These are phyloP conservation scores for Escovopsis sp. DNA, from an alignment of 2,329 filamentous ascomycete genomes.

Conservation along the genomic window DNA sequence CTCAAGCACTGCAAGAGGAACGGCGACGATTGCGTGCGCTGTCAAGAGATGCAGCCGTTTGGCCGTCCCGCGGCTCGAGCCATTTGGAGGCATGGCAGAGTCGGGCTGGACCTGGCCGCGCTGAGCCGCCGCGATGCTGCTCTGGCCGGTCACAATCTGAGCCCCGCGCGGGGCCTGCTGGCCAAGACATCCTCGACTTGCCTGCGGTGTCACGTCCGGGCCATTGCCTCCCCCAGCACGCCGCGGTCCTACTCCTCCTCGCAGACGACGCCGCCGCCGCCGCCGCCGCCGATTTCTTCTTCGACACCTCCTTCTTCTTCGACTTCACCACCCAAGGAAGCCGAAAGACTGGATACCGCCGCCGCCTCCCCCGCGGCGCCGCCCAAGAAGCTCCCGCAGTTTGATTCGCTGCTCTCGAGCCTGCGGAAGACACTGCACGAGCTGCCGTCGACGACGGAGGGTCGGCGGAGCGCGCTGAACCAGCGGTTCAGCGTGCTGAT, in stretches of 20 bases:
- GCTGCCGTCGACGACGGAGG: conserved; percentile 20
- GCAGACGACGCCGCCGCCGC: conserved; percentile 6
- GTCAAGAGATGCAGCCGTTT: conserved; percentile 20
- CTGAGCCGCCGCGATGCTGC: conserved; percentile 2
- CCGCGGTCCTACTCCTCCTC: conserved; percentile 15
- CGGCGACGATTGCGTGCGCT: background rate
- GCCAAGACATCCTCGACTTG: conserved; percentile 4
- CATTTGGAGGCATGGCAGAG: conserved; percentile 15
- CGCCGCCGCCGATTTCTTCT: no score
- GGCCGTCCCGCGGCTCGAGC: conserved; percentile 17
- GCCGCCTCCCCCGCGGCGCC: conserved; percentile 1
- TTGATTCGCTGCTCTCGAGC: background rate
- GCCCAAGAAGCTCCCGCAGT: background rate
- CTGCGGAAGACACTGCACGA: conserved; percentile 6
- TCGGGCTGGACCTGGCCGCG: conserved; percentile 9
- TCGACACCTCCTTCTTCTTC: no score
- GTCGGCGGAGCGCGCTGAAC: conserved; percentile 18
- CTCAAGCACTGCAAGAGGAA: no score
- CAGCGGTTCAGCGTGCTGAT: conserved; percentile 41
- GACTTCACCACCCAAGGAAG: conserved; percentile 7
- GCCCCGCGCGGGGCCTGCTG: background rate
- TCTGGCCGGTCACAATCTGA: background rate
- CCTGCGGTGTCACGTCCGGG: conserved; percentile 9
- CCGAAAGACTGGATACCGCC: conserved; percentile 2
- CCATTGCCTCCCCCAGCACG: conserved; percentile 8